A percentile compares a stretch with the other conserved stretches of the same genome.
These are phyloP conservation scores for Aureobasidium vineae DNA, from an alignment of 2,329 filamentous ascomycete genomes.

Conservation along the genomic window DNA sequence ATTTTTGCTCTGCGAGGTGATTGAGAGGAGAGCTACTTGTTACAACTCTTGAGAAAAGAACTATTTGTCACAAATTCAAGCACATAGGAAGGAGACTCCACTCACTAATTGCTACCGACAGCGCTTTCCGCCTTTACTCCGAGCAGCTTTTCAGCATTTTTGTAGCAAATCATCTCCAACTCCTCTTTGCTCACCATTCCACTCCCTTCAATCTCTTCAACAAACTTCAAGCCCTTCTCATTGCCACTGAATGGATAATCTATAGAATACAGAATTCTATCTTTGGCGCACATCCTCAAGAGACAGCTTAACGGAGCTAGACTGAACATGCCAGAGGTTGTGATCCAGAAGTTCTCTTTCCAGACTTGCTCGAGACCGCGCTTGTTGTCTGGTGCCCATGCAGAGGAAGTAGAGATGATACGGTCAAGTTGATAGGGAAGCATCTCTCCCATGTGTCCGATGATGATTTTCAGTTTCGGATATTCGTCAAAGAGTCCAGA, in stretches of 20 bases:
- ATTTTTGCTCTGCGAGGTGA: too few species aligned
- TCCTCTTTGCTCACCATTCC: conserved; percentile 53
- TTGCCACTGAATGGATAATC: conserved; percentile 59
- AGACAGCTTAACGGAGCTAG: conserved; percentile 51
- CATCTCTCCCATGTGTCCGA: conserved; percentile 59
- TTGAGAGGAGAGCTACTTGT: too few species aligned
- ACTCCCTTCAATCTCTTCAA: conserved; percentile 52
- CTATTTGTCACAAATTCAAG: too few species aligned
- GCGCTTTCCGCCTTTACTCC: conserved; percentile 32
- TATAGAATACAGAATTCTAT: conserved; percentile 57
- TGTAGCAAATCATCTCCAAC: conserved; percentile 51
- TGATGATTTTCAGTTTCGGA: conserved; percentile 54
- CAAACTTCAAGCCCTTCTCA: conserved; percentile 51
- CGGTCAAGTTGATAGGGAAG: conserved; percentile 58
- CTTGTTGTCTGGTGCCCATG: conserved; percentile 36
- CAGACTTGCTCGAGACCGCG: conserved; percentile 44
- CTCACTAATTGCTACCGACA: neutral
- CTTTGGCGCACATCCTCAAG: conserved; percentile 41
- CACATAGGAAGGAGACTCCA: too few species aligned
- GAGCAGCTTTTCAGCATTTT: conserved; percentile 53
- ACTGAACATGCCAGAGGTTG: conserved; percentile 57
- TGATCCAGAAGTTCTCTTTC: conserved; percentile 58
- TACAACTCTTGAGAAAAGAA: too few species aligned
- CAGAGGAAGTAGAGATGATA: conserved; percentile 35
- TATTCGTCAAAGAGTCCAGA: conserved; percentile 56